Percentiles rank a stretch among this genome's conserved stretches.
These are phyloP conservation scores for Nidula microcarpa DNA, from an alignment of 768 basidiomycete genomes.

Conservation along the genomic window DNA sequence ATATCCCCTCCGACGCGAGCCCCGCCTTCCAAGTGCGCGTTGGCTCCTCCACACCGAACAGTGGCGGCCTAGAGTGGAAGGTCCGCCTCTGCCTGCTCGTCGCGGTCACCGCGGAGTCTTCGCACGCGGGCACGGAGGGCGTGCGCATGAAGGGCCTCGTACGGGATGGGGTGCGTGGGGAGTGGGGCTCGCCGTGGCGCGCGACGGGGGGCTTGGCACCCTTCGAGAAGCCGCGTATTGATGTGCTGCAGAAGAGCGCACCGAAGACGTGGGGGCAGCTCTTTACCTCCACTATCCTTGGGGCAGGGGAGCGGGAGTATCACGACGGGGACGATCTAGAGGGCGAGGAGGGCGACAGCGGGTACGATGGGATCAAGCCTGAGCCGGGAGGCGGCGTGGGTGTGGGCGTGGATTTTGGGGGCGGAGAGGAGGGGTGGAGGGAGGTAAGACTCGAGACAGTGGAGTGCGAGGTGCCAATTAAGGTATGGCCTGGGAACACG, in stretches of 20 bases:
- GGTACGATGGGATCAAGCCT: slow-evolving; percentile 48
- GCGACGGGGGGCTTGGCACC: slow-evolving; percentile 59
- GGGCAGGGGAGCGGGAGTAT: slow-evolving; percentile 42
- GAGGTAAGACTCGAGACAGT: slow-evolving; percentile 80
- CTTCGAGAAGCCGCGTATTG: slow-evolving; percentile 39
- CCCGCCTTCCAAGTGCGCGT: slow-evolving; percentile 77
- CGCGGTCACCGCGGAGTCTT: slow-evolving; percentile 51
- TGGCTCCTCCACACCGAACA: slow-evolving; percentile 22
- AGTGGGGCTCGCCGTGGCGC: slow-evolving; percentile 71
- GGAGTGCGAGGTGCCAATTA: slow-evolving; percentile 90
- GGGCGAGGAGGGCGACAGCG: slow-evolving; percentile 26
- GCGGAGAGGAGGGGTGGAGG: slow-evolving; percentile 59
- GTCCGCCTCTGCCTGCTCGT: slow-evolving; percentile 86
- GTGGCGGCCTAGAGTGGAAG: slow-evolving; percentile 89
- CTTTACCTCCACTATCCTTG: slow-evolving; percentile 30
- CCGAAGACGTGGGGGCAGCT: slow-evolving; percentile 35
- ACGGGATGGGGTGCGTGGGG: slow-evolving; percentile 57
- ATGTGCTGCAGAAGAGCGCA: slow-evolving; percentile 10
- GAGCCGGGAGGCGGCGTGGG: slow-evolving; percentile 48
- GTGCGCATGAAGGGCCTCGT: slow-evolving; percentile 51
- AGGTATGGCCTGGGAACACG: slow-evolving; percentile 87
- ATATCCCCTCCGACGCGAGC: slow-evolving; percentile 89
- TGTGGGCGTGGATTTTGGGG: slow-evolving; percentile 47
- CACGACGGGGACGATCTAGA: slow-evolving; percentile 54
- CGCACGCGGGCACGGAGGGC: slow-evolving; percentile 44